Evolutionary conservation across 1,139 yeast species (phyloP).

Genomic region (Pichia sp.): DNA sequence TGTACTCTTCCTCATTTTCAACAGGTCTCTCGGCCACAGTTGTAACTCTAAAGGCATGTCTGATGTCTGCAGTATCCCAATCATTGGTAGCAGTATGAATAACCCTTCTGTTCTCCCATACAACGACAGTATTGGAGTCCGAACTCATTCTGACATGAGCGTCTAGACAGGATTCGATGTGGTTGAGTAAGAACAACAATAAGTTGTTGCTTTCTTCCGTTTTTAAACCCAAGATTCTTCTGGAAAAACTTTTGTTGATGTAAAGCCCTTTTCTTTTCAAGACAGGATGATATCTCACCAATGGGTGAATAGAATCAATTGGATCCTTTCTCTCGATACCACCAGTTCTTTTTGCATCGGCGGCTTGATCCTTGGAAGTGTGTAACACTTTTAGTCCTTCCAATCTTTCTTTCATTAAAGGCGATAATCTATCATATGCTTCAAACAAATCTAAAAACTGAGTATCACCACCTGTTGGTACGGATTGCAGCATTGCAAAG

Average conservation of each 20-base stretch:
- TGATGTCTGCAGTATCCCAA: slow-evolving; percentile 44
- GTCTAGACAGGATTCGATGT: slow-evolving; percentile 43
- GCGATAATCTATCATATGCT: slow-evolving; percentile 60
- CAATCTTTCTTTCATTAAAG: slow-evolving; percentile 46
- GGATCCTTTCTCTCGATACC: slow-evolving; percentile 55
- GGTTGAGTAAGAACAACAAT: slow-evolving; percentile 42
- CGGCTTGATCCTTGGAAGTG: slow-evolving; percentile 43
- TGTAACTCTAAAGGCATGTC: slow-evolving; percentile 65
- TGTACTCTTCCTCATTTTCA: no score
- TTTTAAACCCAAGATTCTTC: slow-evolving; percentile 56
- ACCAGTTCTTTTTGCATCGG: slow-evolving; percentile 42
- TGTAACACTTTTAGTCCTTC: slow-evolving; percentile 26
- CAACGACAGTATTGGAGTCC: slow-evolving; percentile 50
- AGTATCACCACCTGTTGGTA: slow-evolving; percentile 56
- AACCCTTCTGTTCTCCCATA: slow-evolving; percentile 67
- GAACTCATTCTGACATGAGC: slow-evolving; percentile 50
- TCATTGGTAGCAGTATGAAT: slow-evolving; percentile 58
- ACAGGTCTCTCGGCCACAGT: slow-evolving; percentile 44
- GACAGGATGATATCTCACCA: slow-evolving; percentile 63
- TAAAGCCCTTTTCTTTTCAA: slow-evolving; percentile 52
- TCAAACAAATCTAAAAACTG: slow-evolving; percentile 56
- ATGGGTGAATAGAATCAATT: slow-evolving; percentile 54
- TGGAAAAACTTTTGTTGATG: slow-evolving; percentile 53
- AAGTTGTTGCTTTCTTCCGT: slow-evolving; percentile 54
- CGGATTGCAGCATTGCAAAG: slow-evolving; percentile 37